Evolutionary conservation across 495 filamentous ascomycete species (phyloP).

Genomic region (Penicillium fimorum): DNA sequence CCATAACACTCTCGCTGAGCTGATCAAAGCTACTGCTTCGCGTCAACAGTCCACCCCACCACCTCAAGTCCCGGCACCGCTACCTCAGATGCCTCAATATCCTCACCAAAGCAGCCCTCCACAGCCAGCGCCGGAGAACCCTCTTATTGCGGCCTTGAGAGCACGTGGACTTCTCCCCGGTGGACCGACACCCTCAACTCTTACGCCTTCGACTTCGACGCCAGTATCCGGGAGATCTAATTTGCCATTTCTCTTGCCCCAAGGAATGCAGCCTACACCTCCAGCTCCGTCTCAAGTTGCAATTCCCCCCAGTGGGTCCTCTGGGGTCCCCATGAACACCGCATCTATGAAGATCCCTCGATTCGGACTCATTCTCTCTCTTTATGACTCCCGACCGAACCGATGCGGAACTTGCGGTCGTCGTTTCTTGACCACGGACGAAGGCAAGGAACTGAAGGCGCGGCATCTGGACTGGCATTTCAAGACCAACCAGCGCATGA

Average conservation of each 20-base stretch:
- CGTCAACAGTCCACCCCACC: conserved; percentile 44
- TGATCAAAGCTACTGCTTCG: conserved; percentile 49
- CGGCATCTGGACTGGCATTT: conserved; percentile 98
- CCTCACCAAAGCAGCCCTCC: conserved; percentile 31
- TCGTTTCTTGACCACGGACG: conserved; percentile 72
- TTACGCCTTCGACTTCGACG: conserved; percentile 24
- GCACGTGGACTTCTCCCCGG: conserved; percentile 48
- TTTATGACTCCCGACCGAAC: conserved; percentile 78
- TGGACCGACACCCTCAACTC: conserved; percentile 31
- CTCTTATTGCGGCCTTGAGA: conserved; percentile 47
- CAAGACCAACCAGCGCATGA: conserved; percentile 83
- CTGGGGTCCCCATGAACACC: conserved; percentile 66
- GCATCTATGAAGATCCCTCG: conserved; percentile 79
- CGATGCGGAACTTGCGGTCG: conserved; percentile 89
- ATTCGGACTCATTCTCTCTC: conserved; percentile 63
- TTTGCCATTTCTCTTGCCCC: conserved; percentile 45
- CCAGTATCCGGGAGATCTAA: conserved; percentile 23
- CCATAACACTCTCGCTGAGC: conserved; percentile 47
- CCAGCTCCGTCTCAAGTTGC: conserved; percentile 29
- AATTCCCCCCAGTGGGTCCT: conserved; percentile 35
- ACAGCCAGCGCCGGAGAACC: conserved; percentile 39
- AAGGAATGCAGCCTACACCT: conserved; percentile 39
- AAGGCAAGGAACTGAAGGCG: conserved; percentile 81
- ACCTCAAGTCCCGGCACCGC: conserved; percentile 29
- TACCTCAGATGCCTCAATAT: conserved; percentile 24